A percentile compares a stretch with the other conserved stretches of the same genome.
Conservation (phyloP, 2,329 filamentous ascomycete species). For the Exophiala sp. region DNA sequence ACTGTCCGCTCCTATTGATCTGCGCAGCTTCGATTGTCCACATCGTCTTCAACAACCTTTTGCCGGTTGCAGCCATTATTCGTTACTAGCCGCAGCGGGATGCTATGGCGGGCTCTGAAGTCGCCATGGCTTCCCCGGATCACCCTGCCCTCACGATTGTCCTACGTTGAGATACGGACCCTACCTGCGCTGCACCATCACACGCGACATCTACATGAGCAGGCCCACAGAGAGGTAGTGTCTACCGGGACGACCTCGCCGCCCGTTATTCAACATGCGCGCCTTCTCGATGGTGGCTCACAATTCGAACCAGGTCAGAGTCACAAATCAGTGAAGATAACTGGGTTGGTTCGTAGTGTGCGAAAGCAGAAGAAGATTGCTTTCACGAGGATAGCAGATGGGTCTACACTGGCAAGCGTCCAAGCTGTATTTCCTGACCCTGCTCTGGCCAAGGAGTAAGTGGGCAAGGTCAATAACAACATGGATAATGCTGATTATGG, state of each 20-base stretch:
- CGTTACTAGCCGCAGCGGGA: constrained; percentile 8
- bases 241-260: background rate
- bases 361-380: constrained; percentile 79
- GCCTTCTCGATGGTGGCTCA: constrained; percentile 5
- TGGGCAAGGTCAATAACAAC: constrained; percentile 31
- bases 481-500: constrained; percentile 25
- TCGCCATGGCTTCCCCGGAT: constrained; percentile 15
- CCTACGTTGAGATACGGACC: background rate
- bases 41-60: background rate
- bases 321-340: constrained; percentile 13
- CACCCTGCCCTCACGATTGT: background rate
- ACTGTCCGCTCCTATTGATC: background rate
- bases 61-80: background rate
- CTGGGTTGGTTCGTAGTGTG: constrained; percentile 39
- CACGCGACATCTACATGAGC: background rate
- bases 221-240: background rate
- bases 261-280: constrained; percentile 9
- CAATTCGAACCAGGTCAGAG: background rate
- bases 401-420: constrained; percentile 72
- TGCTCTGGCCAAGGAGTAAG: constrained; percentile 68
- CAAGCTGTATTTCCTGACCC: constrained; percentile 73
- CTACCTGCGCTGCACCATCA: constrained; percentile 2
- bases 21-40: background rate
- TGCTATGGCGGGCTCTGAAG: constrained; percentile 18
- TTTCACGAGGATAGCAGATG: constrained; percentile 84